These are phyloP conservation scores for Cylindrotheca closterium DNA, from an alignment of 108 stramenopile genomes.

Conservation along the genomic window DNA sequence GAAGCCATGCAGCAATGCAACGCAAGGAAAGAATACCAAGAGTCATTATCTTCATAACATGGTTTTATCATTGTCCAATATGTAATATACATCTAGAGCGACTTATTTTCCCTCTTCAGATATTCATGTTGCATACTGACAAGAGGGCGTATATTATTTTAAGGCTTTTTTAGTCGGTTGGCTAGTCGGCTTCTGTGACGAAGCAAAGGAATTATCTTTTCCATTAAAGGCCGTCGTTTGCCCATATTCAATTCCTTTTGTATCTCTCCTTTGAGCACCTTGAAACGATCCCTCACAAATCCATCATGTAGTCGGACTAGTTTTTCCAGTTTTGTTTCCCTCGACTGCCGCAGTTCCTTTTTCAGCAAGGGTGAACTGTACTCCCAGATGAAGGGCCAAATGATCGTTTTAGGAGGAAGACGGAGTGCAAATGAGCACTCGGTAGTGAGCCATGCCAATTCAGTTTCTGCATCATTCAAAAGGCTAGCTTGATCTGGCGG, in stretches of 20 bases:
- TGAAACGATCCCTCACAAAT: slow-evolving; percentile 16
- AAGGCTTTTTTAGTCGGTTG: not conserved
- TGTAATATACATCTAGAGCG: not conserved
- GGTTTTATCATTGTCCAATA: too few species aligned
- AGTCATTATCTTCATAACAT: not conserved
- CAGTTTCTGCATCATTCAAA: slow-evolving; percentile 18
- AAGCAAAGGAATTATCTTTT: slow-evolving; percentile 8
- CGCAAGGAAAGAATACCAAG: not conserved
- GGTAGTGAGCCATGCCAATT: slow-evolving; percentile 29
- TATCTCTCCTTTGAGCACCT: slow-evolving; percentile 12
- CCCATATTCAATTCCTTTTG: slow-evolving; percentile 8
- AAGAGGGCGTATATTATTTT: not conserved
- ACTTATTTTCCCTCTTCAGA: too few species aligned
- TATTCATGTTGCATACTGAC: too few species aligned
- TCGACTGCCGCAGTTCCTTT: slow-evolving; percentile 9
- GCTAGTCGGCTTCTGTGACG: not conserved
- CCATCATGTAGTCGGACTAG: slow-evolving; percentile 12
- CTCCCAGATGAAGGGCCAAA: slow-evolving; percentile 27
- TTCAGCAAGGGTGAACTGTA: slow-evolving; percentile 25
- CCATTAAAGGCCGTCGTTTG: slow-evolving; percentile 11
- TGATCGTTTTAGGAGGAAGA: not conserved
- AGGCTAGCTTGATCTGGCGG: too few species aligned
- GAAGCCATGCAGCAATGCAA: slow-evolving; percentile 1
- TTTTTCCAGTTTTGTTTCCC: not conserved
- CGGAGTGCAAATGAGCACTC: slow-evolving; percentile 22